A percentile compares a stretch with the other conserved stretches of the same genome.
Conservation (phyloP, 2,329 filamentous ascomycete species). For the Neofusicoccum kwambonambiense region DNA sequence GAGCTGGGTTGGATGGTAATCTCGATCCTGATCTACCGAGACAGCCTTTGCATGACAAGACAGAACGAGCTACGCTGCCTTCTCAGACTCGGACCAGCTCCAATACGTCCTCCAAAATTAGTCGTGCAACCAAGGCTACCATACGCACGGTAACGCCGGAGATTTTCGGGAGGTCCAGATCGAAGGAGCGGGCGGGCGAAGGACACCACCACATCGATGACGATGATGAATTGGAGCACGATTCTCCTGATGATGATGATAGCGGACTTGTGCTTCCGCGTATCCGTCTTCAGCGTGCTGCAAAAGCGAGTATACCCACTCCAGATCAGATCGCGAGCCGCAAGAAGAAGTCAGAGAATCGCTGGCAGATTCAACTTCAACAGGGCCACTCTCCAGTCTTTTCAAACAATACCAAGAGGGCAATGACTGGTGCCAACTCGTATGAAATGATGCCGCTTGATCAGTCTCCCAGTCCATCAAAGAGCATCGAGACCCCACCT, state of each 20-base stretch:
- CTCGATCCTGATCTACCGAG: background rate
- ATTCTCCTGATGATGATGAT: background rate
- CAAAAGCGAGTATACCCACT: constrained; percentile 31
- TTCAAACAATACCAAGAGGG: constrained; percentile 16
- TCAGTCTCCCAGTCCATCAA: constrained; percentile 17
- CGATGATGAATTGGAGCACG: background rate
- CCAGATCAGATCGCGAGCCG: constrained; percentile 40
- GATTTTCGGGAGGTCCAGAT: background rate
- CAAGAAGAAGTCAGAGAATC: constrained; percentile 37
- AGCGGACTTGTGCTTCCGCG: constrained; percentile 14
- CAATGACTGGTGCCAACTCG: constrained; percentile 27
- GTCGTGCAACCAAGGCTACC: constrained; percentile 32
- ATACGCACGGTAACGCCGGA: constrained; percentile 39
- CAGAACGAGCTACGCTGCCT: constrained; percentile 7
- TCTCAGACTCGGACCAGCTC: constrained; percentile 18
- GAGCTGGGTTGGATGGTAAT: constrained; percentile 24
- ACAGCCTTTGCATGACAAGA: background rate
- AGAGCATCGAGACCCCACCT: background rate
- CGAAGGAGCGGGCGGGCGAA: background rate
- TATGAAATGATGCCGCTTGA: constrained; percentile 30
- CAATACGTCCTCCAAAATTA: constrained; percentile 20
- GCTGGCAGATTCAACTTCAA: constrained; percentile 44
- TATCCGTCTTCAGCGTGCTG: constrained; percentile 13
- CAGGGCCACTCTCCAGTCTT: constrained; percentile 30
- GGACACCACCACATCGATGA: background rate